Conservation (phyloP, 2,329 filamentous ascomycete species). For the Scopulariopsis brevicaulis region DNA sequence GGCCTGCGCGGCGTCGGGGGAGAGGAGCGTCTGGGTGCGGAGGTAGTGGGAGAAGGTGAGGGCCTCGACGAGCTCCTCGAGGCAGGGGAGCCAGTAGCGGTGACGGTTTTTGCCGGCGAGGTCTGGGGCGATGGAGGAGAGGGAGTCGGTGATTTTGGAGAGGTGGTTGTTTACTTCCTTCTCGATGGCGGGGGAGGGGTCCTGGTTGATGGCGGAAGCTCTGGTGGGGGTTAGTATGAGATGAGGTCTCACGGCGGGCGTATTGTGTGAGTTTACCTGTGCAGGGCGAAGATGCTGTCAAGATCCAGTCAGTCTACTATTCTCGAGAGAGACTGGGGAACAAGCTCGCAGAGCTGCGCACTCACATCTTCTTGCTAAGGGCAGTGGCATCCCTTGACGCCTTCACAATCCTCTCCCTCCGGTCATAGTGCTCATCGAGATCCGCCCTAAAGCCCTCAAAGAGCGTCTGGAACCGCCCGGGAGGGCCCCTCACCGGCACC, state of each 20-base stretch:
- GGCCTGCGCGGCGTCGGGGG: slow-evolving; percentile 40
- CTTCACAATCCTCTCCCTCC: slow-evolving; percentile 82
- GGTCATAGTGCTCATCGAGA: slow-evolving; percentile 89
- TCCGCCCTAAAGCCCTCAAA: slow-evolving; percentile 81
- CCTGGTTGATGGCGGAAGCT: slow-evolving; percentile 48
- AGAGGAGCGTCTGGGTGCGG: slow-evolving; percentile 61
- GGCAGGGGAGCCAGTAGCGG: slow-evolving; percentile 75
- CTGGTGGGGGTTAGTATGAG: slow-evolving; percentile 24
- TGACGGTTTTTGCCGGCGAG: slow-evolving; percentile 68
- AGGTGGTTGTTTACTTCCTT: slow-evolving; percentile 61
- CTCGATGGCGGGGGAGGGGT: slow-evolving; percentile 56
- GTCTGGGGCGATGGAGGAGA: slow-evolving; percentile 58
- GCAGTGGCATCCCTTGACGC: slow-evolving; percentile 86
- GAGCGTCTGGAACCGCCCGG: slow-evolving; percentile 51
- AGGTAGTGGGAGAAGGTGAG: slow-evolving; percentile 85
- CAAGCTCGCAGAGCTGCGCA: background rate
- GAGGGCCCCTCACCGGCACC: slow-evolving; percentile 12
- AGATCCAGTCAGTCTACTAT: background rate
- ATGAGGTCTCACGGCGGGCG: background rate
- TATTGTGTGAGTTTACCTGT: slow-evolving; percentile 19
- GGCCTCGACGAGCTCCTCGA: slow-evolving; percentile 93
- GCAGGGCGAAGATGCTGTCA: slow-evolving; percentile 24
- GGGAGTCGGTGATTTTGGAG: slow-evolving; percentile 57
- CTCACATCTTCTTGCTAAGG: slow-evolving; percentile 91
- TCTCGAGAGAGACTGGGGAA: background rate